phyloP scores from a whole-genome alignment of 345 rosid genomes.

The Corchorus olitorius region DNA sequence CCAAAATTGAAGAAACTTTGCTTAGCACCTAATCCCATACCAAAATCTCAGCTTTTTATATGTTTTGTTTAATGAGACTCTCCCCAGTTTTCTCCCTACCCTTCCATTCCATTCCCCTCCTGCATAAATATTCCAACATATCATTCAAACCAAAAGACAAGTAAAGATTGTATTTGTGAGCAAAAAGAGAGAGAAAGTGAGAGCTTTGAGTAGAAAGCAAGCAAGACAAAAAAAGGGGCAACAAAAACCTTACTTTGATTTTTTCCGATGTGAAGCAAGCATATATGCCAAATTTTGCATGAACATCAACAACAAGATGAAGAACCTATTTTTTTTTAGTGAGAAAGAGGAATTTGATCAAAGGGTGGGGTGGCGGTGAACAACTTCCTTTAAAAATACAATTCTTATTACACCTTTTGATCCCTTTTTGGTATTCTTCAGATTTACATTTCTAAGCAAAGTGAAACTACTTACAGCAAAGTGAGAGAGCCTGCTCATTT shows the following conservation, averaged over 20 bases:
- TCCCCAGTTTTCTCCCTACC: not conserved
- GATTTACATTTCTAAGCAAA: constrained; percentile 37
- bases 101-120: too few species aligned
- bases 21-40: not conserved
- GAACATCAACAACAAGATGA: not conserved
- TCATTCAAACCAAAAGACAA: not conserved
- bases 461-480: constrained; percentile 37
- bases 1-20: too few species aligned
- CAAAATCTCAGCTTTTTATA: not conserved
- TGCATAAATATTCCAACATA: not conserved
- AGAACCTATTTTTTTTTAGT: not conserved
- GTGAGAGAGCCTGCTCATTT: constrained; percentile 39
- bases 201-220: constrained; percentile 79
- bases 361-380: not conserved
- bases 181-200: constrained; percentile 9
- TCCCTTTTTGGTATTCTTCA: constrained; percentile 35
- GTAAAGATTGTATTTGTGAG: not conserved
- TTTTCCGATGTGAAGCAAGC: constrained; percentile 66
- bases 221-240: constrained; percentile 46
- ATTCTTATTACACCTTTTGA: constrained; percentile 18
- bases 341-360: not conserved
- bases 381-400: constrained; percentile 19
- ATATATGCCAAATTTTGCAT: constrained; percentile 55
- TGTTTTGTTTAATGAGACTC: not conserved
- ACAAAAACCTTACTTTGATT: constrained; percentile 33